Conservation (phyloP, 768 basidiomycete genomes). For the Trametes coccinea region DNA sequence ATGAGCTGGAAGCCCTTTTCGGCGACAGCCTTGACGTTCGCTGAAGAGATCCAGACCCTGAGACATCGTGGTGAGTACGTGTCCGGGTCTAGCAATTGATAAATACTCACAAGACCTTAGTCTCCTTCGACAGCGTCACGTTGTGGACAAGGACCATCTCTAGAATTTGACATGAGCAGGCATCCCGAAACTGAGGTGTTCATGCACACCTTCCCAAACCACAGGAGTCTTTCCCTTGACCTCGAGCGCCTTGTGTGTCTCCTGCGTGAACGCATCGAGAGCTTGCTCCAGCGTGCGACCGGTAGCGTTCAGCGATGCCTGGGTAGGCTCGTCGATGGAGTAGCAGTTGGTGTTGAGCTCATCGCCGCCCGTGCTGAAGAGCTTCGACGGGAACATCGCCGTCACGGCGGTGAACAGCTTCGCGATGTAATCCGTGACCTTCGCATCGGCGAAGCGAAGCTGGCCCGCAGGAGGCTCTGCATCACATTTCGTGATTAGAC, state of each 20-base stretch:
- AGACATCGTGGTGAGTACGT: background rate
- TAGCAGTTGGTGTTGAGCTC: slow-evolving; percentile 46
- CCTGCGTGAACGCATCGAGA: slow-evolving; percentile 37
- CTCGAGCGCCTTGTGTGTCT: slow-evolving; percentile 36
- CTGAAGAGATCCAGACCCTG: slow-evolving; percentile 75
- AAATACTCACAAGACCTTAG: slow-evolving; percentile 53
- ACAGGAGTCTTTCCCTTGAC: slow-evolving; percentile 48
- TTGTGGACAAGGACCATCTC: slow-evolving; percentile 42
- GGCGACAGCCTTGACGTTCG: slow-evolving; percentile 58
- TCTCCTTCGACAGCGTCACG: slow-evolving; percentile 37
- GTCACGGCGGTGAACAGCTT: slow-evolving; percentile 35
- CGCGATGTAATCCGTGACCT: slow-evolving; percentile 36
- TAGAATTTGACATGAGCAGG: background rate
- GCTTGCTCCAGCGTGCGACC: slow-evolving; percentile 41
- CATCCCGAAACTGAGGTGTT: background rate
- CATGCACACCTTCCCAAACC: slow-evolving; percentile 42
- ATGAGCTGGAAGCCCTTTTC: slow-evolving; percentile 62
- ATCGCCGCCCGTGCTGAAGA: slow-evolving; percentile 51
- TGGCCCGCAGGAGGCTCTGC: slow-evolving; percentile 52
- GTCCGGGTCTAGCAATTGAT: background rate
- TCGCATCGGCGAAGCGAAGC: slow-evolving; percentile 41
- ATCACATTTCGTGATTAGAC: background rate
- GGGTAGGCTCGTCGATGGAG: slow-evolving; percentile 38
- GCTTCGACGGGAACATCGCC: slow-evolving; percentile 33
- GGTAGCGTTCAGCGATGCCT: slow-evolving; percentile 32